These are phyloP conservation scores for Fusarium sp. DNA, from an alignment of 2,329 filamentous ascomycete genomes.

Conservation along the genomic window DNA sequence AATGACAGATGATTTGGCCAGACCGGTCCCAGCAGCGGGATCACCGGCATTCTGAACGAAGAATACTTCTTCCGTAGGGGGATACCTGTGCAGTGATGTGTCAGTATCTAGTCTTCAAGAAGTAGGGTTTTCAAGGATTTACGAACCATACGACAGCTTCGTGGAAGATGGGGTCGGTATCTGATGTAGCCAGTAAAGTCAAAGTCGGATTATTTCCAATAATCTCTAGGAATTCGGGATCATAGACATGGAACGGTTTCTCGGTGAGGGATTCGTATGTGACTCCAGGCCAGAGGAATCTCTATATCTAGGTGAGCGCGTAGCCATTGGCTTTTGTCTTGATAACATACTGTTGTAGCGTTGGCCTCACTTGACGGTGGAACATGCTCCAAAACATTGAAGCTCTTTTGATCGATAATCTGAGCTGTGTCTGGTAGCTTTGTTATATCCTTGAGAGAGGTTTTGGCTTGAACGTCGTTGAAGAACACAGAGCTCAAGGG, in stretches of 20 bases:
- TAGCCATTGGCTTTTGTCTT: accelerated
- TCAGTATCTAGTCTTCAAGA: neutral
- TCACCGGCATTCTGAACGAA: conserved; percentile 68
- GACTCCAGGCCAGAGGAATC: conserved; percentile 46
- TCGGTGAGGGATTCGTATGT: conserved; percentile 39
- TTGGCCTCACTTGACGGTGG: conserved; percentile 34
- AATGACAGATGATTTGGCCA: conserved; percentile 66
- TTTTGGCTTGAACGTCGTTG: neutral
- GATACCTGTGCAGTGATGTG: conserved; percentile 46
- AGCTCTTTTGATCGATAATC: conserved; percentile 44
- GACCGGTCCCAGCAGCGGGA: conserved; percentile 62
- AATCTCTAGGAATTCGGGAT: conserved; percentile 65
- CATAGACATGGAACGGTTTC: conserved; percentile 57
- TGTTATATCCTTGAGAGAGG: neutral
- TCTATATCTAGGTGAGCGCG: neutral
- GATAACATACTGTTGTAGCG: conserved; percentile 33
- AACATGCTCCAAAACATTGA: conserved; percentile 41
- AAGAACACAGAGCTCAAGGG: conserved; percentile 15
- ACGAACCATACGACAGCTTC: conserved; percentile 67
- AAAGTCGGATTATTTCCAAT: conserved; percentile 65
- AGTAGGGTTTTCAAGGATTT: accelerated
- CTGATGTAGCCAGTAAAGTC: conserved; percentile 63
- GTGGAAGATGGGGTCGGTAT: conserved; percentile 65
- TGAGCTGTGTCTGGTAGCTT: conserved; percentile 37
- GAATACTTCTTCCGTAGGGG: conserved; percentile 66